Conservation (phyloP, 23 red algal genomes). For the Chondrus crispus region DNA sequence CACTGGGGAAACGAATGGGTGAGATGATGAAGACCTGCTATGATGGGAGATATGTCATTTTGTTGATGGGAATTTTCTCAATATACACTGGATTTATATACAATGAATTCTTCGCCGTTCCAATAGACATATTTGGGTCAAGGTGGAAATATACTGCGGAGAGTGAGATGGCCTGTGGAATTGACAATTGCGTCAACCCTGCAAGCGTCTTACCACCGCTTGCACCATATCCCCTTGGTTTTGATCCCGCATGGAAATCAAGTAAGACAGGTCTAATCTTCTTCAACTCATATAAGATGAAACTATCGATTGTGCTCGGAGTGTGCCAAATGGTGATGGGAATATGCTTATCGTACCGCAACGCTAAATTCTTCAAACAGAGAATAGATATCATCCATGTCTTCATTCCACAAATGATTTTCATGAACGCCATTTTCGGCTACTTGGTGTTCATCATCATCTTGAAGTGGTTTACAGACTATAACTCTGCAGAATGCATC, state of each 20-base stretch:
- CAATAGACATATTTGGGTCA: slow-evolving; percentile 88
- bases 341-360: slow-evolving; percentile 80
- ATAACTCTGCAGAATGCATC: slow-evolving; percentile 63
- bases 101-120: slow-evolving; percentile 95
- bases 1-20: slow-evolving; percentile 48
- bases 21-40: slow-evolving; percentile 80
- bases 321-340: slow-evolving; percentile 95
- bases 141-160: slow-evolving; percentile 82
- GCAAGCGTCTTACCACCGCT: slow-evolving; percentile 72
- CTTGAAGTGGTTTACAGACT: slow-evolving; percentile 93
- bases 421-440: slow-evolving; percentile 90
- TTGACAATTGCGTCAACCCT: slow-evolving; percentile 91
- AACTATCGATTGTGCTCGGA: slow-evolving; percentile 88
- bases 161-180: slow-evolving; percentile 85
- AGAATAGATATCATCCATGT: slow-evolving; percentile 79
- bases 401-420: slow-evolving; percentile 97
- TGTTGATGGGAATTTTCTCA: slow-evolving; percentile 99
- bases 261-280: slow-evolving; percentile 86
- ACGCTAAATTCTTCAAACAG: slow-evolving; percentile 78
- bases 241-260: slow-evolving; percentile 96
- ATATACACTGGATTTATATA: slow-evolving; percentile 98
- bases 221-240: slow-evolving; percentile 89
- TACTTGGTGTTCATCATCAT: slow-evolving; percentile 95
- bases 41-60: slow-evolving; percentile 90
- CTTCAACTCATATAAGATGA: slow-evolving; percentile 99